Percentiles rank a stretch among this genome's conserved stretches.
These are phyloP conservation scores for Paxillus rubicundulus DNA, from an alignment of 768 basidiomycete genomes.

Conservation along the genomic window DNA sequence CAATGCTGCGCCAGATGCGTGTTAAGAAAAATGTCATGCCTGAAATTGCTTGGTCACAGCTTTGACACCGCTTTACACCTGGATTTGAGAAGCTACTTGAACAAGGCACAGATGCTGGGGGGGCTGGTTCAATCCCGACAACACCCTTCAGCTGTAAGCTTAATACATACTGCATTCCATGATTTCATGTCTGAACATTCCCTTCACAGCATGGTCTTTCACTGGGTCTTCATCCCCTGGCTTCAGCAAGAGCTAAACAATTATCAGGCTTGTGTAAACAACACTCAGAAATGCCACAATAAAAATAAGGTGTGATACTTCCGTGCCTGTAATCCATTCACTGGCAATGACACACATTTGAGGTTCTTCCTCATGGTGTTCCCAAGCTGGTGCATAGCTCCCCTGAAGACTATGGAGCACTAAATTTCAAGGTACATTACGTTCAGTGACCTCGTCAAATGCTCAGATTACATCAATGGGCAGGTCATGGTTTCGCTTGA, in stretches of 20 bases:
- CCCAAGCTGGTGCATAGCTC: slow-evolving; percentile 35
- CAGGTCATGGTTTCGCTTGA: slow-evolving; percentile 19
- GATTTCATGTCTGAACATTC: too few relatives aligned
- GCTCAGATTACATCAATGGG: too few relatives aligned
- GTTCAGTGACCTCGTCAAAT: too few relatives aligned
- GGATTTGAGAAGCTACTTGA: slow-evolving; percentile 38
- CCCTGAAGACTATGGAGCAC: slow-evolving; percentile 25
- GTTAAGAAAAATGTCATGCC: slow-evolving; percentile 41
- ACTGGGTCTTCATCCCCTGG: slow-evolving; percentile 4
- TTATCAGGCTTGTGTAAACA: slow-evolving; percentile 1
- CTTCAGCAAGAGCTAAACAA: slow-evolving; percentile 3
- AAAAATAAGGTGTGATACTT: neutral
- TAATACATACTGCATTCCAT: neutral
- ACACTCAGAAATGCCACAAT: neutral
- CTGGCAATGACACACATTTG: too few relatives aligned
- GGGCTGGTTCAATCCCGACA: slow-evolving; percentile 29
- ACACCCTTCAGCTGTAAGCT: slow-evolving; percentile 24
- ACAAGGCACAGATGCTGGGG: slow-evolving; percentile 26
- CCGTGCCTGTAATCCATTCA: too few relatives aligned
- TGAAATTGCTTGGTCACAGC: slow-evolving; percentile 41
- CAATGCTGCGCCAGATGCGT: too few relatives aligned
- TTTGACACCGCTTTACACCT: slow-evolving; percentile 29
- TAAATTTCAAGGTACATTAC: slow-evolving; percentile 36
- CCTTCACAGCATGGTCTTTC: neutral
- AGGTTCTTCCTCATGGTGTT: slow-evolving; percentile 36